Conservation (phyloP, 2,329 filamentous ascomycete species). For the Colletotrichum eleusines region DNA sequence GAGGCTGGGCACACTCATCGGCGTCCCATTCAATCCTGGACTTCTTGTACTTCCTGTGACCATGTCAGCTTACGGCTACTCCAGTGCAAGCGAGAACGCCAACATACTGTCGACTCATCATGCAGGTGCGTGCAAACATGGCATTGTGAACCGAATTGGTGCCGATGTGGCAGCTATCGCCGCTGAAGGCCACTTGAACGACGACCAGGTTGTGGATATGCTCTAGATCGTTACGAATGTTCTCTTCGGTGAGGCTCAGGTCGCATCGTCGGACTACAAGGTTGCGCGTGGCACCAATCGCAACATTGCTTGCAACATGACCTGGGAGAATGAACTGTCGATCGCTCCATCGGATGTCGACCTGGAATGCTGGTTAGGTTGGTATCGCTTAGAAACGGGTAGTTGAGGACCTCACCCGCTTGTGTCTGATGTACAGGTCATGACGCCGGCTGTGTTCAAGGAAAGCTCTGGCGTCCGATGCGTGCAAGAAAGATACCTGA, state of each 20-base stretch:
- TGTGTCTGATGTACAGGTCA: slow-evolving; percentile 76
- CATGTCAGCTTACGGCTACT: slow-evolving; percentile 45
- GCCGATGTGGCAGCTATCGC: slow-evolving; percentile 73
- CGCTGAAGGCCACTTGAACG: slow-evolving; percentile 71
- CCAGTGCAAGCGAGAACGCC: neutral
- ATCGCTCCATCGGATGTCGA: slow-evolving; percentile 77
- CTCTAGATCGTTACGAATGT: slow-evolving; percentile 79
- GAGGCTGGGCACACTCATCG: slow-evolving; percentile 78
- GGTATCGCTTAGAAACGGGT: neutral
- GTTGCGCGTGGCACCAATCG: slow-evolving; percentile 78
- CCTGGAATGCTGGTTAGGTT: slow-evolving; percentile 56
- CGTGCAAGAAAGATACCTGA: slow-evolving; percentile 77
- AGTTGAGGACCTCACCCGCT: slow-evolving; percentile 62
- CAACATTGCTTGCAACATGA: slow-evolving; percentile 74
- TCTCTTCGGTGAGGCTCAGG: slow-evolving; percentile 69
- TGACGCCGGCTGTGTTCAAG: slow-evolving; percentile 72
- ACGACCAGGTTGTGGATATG: slow-evolving; percentile 86
- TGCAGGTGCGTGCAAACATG: slow-evolving; percentile 80
- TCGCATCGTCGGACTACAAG: slow-evolving; percentile 74
- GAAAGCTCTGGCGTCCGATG: slow-evolving; percentile 73
- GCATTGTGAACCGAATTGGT: slow-evolving; percentile 84
- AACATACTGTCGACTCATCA: slow-evolving; percentile 72
- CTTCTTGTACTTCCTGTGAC: slow-evolving; percentile 73
- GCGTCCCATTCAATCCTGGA: slow-evolving; percentile 76
- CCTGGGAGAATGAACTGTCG: slow-evolving; percentile 75